phyloP scores from a whole-genome alignment of 352 stramenopile genomes.

The Phytopythium ostracodes region DNA sequence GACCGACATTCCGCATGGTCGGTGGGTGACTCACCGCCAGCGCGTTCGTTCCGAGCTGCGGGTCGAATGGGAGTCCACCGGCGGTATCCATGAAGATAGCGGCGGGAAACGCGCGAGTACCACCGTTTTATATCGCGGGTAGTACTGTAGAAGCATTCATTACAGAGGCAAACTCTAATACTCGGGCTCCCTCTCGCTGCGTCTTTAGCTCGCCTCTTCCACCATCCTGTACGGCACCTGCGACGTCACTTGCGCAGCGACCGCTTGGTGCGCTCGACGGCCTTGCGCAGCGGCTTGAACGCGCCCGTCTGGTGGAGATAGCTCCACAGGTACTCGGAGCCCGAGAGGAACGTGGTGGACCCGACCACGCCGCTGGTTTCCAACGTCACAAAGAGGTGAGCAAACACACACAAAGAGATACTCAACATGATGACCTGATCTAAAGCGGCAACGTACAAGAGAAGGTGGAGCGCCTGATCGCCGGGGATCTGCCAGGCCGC shows the following conservation, averaged over 20 bases:
- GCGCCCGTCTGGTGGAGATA: conserved; percentile 70
- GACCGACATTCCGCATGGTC: neutral
- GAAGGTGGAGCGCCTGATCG: conserved; percentile 41
- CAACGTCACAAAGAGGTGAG: conserved; percentile 9
- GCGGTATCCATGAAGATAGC: neutral
- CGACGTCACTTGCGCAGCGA: conserved; percentile 7
- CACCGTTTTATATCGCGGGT: neutral
- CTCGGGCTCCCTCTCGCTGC: neutral
- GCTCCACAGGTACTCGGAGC: conserved; percentile 70
- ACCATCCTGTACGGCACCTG: too few species aligned
- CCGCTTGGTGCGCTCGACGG: conserved; percentile 23
- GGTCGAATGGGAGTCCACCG: too few species aligned
- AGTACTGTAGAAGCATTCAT: neutral
- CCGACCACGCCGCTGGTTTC: conserved; percentile 49
- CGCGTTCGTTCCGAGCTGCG: too few species aligned
- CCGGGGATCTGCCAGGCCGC: conserved; percentile 64
- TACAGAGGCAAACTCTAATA: neutral
- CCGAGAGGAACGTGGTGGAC: conserved; percentile 72
- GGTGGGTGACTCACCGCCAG: too few species aligned
- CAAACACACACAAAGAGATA: neutral
- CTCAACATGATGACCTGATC: neutral
- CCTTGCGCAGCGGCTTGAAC: conserved; percentile 48
- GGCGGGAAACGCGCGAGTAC: neutral
- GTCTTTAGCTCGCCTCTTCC: too few species aligned
- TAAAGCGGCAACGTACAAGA: conserved; percentile 55